phyloP scores from a whole-genome alignment of 2,329 filamentous ascomycete genomes.

The Sporothrix curviconia region DNA sequence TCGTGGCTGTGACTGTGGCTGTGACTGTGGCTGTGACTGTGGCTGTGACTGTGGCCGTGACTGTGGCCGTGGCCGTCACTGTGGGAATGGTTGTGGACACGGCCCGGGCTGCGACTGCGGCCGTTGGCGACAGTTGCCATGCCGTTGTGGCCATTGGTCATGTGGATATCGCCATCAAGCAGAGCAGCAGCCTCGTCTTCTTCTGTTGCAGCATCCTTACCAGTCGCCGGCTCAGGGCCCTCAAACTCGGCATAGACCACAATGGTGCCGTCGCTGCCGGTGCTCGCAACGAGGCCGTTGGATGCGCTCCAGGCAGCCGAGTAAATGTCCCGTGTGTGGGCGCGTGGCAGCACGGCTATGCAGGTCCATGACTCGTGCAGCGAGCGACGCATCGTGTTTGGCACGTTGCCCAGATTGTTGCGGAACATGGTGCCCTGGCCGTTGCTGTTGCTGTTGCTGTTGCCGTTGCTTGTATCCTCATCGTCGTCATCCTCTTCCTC shows the following conservation, averaged over 20 bases:
- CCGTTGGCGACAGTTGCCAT: neutral
- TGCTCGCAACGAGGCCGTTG: conserved; percentile 75
- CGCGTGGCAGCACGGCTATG: conserved; percentile 65
- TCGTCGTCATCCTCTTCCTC: conserved; percentile 46
- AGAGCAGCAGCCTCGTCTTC: conserved; percentile 14
- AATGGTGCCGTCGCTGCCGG: conserved; percentile 78
- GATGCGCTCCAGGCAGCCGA: conserved; percentile 74
- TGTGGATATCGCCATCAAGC: conserved; percentile 16
- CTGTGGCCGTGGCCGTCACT: conserved; percentile 22
- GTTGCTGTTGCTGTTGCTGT: conserved; percentile 20
- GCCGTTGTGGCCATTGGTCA: conserved; percentile 4
- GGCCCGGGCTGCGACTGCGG: conserved; percentile 5
- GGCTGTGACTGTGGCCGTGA: conserved; percentile 15
- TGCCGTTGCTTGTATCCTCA: too few relatives aligned
- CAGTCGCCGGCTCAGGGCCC: neutral
- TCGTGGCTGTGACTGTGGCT: conserved; percentile 18
- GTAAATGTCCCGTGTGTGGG: conserved; percentile 78
- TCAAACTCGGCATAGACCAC: conserved; percentile 65
- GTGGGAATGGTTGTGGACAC: conserved; percentile 12
- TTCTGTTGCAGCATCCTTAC: neutral
- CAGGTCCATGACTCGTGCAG: conserved; percentile 80
- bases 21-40: conserved; percentile 29
- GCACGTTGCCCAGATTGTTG: conserved; percentile 54
- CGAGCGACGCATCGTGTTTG: conserved; percentile 79
- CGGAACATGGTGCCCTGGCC: conserved; percentile 27